A percentile compares a stretch with the other conserved stretches of the same genome.
Conservation (phyloP, 768 basidiomycete genomes). For the Dacryopinax primogenitus region DNA sequence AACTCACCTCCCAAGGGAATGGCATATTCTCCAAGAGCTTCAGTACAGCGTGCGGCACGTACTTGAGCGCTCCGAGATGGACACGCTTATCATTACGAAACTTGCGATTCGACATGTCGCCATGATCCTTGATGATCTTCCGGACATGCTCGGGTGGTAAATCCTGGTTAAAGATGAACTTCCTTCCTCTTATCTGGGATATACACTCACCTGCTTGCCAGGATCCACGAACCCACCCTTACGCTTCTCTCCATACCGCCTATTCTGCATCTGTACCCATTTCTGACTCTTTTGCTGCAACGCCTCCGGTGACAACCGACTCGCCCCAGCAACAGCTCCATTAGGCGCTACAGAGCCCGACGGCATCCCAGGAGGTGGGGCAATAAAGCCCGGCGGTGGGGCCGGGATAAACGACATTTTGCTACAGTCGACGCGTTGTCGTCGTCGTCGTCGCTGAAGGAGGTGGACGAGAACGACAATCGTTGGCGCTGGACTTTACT, state of each 20-base stretch:
- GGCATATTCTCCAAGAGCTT: conserved; percentile 98
- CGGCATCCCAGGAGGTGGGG: neutral
- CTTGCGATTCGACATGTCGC: conserved; percentile 99
- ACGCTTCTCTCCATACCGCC: conserved; percentile 81
- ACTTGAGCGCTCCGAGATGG: conserved; percentile 88
- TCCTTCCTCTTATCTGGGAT: neutral
- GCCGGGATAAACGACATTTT: neutral
- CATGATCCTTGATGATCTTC: conserved; percentile 99
- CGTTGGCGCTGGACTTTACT: neutral
- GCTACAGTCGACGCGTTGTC: neutral
- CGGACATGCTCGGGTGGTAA: conserved; percentile 94
- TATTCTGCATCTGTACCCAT: conserved; percentile 89
- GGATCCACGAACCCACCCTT: conserved; percentile 82
- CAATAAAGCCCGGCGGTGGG: neutral
- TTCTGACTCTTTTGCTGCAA: conserved; percentile 89
- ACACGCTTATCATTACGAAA: conserved; percentile 99
- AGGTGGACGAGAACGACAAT: neutral
- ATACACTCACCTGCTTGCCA: conserved; percentile 63
- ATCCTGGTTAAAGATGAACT: conserved; percentile 40
- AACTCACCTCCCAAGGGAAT: conserved; percentile 67
- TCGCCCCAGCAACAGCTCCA: neutral
- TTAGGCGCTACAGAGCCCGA: neutral
- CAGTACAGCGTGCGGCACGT: conserved; percentile 98
- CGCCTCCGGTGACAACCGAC: conserved; percentile 44
- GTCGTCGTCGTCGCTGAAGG: neutral